Evolutionary conservation across 1,139 yeast species (phyloP), one percentile per base, ranked within the genome.

Genomic region (Magnusiomyces suaveolens): DNA sequence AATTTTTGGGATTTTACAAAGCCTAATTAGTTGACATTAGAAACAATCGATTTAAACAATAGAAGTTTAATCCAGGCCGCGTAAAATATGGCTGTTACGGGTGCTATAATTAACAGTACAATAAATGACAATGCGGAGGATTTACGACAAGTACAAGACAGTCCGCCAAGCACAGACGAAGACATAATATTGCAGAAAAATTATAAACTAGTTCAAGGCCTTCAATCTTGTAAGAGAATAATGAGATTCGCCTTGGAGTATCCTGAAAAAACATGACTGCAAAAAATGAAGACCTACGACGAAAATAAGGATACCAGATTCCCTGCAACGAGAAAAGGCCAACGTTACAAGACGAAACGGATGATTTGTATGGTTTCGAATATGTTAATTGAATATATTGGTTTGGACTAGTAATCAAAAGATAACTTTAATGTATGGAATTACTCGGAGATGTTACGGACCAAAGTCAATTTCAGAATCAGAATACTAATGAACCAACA

Each of bases 141-240:
- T 18, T 79, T 83, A 55, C 75, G 94, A 3, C 55, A 55, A 1
- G 57, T 54, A 14, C 52, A 75, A 14, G 73, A 72, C 3, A 87
- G 89, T 39, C 52, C 92, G 2, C 97, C 97, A 24, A 83, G 94
- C 1, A 89, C 84, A 61, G 97, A 90, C 70, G 97, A 90, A 68
- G 88, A 87, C 86, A 81, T 80, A 33, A 65, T 87, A n/a, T 36
- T 81, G 95, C 2, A 95, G 87, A 67, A 74, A 75, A 56, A 64
- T 87, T 33, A 81, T 80, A 63, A 87, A 87, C 61, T 56, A 64
- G 18, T 51, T 67, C 44, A 52, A 41, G 55, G 76, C 16, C 74
- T 74, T 51, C 70, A 66, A 16, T 50, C 12, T 18, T 24, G 75
- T 75, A 8, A 60, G 68, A 2, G 64, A 64, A 23, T 43, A 53